A percentile compares a stretch with the other conserved stretches of the same genome.
phyloP scores from a whole-genome alignment of 1,284 basidiomycete genomes.

The Malassezia yamatoensis region DNA sequence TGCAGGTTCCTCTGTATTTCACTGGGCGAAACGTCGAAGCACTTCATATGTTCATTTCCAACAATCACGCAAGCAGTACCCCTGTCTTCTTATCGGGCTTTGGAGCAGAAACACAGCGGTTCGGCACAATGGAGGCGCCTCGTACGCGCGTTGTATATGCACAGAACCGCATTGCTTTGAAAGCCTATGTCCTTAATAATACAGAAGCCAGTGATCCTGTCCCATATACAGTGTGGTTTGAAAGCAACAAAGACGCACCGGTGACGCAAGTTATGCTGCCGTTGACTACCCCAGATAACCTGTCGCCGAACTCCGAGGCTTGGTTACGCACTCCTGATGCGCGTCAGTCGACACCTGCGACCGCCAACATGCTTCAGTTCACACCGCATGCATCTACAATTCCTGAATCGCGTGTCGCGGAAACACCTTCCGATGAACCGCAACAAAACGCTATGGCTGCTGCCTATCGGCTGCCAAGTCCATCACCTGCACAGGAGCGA shows the following conservation, averaged over 20 bases:
- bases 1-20: slow-evolving; percentile 4
- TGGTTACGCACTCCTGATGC: neutral
- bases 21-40: neutral
- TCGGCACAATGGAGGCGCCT: neutral
- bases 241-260: slow-evolving; percentile 10
- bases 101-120: slow-evolving; percentile 10
- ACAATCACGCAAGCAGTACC: neutral
- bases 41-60: slow-evolving; percentile 2
- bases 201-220: neutral
- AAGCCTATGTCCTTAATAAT: slow-evolving; percentile 4
- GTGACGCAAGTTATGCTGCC: slow-evolving; percentile 4
- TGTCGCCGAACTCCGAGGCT: neutral
- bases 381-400: neutral
- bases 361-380: neutral
- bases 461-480: neutral
- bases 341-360: neutral
- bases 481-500: neutral
- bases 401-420: neutral
- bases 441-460: too few species aligned
- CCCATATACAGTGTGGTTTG: slow-evolving; percentile 12
- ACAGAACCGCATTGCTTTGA: slow-evolving; percentile 11
- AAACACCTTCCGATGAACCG: too few species aligned
- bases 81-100: slow-evolving; percentile 13
- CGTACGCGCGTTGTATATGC: slow-evolving; percentile 5
- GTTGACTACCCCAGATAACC: neutral